Evolutionary conservation across 306 rosid genomes (phyloP), one percentile per base, ranked within the genome.

Genomic region (Hylodesmum podocarpum): DNA sequence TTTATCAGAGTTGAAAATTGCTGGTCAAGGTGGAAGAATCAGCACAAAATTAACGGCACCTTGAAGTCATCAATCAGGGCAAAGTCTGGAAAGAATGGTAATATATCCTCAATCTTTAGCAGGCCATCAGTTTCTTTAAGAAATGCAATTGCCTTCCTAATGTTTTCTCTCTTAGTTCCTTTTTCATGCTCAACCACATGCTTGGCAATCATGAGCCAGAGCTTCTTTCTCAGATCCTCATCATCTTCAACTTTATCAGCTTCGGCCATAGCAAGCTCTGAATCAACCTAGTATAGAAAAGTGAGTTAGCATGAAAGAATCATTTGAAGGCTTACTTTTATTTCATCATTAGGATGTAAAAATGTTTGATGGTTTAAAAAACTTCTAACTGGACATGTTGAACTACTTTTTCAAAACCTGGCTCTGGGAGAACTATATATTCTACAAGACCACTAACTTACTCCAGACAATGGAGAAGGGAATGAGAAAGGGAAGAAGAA

Each of bases 191-290:
- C 89, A 82, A 95, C 87, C 43, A 95, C 99, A 84, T 92, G 97
- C 85, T 92, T 92, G 64, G 99, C 99, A 67, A 95, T 90, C 99
- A 92, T 92, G 59, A 92, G 97, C 97, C 96, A 95, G 18, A 95
- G 99, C 89, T 95, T 95, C 88, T 95, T 95, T 89, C 99, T 90
- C 80, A 95, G 85, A 84, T 92, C 99, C 84, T 90, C 97, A 78
- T 92, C 98, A 43, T 95, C 99, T 83, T 95, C 99, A 72, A 95
- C 99, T 78, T 90, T 92, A 78, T 95, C 99, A 80, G 99, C 99
- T 86, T 92, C 99, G 57, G 99, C 99, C 99, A 95, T 95, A 53
- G 99, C 99, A 80, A 95, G 93, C 86, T 95, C 98, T 70, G 96
- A 86, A 83, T 95, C 99, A 88, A 95, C 92, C 98, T 95, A 75